Evolutionary conservation across 192 early-diverging fungal genomes (phyloP).

Genomic region (Rhizophagus prolifer): DNA sequence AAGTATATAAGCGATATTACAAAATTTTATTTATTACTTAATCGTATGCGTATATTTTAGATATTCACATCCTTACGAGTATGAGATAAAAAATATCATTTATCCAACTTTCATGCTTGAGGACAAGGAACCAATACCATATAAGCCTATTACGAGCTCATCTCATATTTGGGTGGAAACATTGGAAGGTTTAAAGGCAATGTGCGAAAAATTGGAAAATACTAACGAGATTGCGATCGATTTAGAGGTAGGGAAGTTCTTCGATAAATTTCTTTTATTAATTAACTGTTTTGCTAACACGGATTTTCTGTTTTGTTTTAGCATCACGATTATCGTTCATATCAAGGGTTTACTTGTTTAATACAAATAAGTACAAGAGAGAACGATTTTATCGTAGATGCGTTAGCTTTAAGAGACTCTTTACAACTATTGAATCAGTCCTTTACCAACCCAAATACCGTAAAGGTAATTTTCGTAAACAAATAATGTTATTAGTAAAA

Average conservation of each 20-base stretch:
- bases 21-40: neutral
- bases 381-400: slow-evolving; percentile 90
- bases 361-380: slow-evolving; percentile 89
- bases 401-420: slow-evolving; percentile 72
- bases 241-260: slow-evolving; percentile 54
- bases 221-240: slow-evolving; percentile 87
- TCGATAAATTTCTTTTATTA: neutral
- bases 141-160: slow-evolving; percentile 63
- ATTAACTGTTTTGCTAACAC: neutral
- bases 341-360: slow-evolving; percentile 92
- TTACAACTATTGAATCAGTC: slow-evolving; percentile 77
- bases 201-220: slow-evolving; percentile 64
- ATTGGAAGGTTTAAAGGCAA: slow-evolving; percentile 55
- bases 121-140: slow-evolving; percentile 50
- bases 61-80: slow-evolving; percentile 85
- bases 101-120: slow-evolving; percentile 73
- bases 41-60: neutral
- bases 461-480: slow-evolving; percentile 60
- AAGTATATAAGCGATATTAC: neutral
- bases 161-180: slow-evolving; percentile 84
- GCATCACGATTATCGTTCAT: slow-evolving; percentile 94
- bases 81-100: slow-evolving; percentile 82
- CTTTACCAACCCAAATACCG: slow-evolving; percentile 83
- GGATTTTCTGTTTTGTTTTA: neutral
- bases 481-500: neutral